Percentiles rank a stretch among this genome's conserved stretches.
Evolutionary conservation across 306 rosid species (phyloP).

Genomic region (Carpinus viminea): DNA sequence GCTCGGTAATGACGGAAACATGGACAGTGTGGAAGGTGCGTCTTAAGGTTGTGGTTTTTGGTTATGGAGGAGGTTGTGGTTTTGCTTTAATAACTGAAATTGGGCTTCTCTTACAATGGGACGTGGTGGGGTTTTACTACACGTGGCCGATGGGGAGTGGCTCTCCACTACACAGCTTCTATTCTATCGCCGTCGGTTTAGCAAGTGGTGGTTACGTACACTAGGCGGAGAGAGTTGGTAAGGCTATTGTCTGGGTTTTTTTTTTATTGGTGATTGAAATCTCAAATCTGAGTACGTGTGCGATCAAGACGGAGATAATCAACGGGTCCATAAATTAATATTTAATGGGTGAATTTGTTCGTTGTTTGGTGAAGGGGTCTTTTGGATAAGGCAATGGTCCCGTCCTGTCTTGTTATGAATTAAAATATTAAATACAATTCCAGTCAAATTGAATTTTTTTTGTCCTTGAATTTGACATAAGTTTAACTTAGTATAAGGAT

Average conservation of each 20-base stretch:
- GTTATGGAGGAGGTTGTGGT: not conserved
- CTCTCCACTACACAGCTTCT: not conserved
- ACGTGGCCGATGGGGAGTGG: slow-evolving; percentile 28
- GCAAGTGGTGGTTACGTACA: slow-evolving; percentile 17
- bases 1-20: slow-evolving; percentile 4
- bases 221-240: slow-evolving; percentile 2
- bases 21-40: not conserved
- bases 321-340: too few species aligned
- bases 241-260: too few species aligned
- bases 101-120: not conserved
- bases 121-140: not conserved
- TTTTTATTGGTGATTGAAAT: not conserved
- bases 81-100: not conserved
- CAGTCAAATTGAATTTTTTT: too few species aligned
- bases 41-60: not conserved
- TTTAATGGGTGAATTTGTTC: not conserved
- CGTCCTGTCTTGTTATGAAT: too few species aligned
- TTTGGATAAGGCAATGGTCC: not conserved
- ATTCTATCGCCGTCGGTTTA: slow-evolving; percentile 23
- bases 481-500: too few species aligned
- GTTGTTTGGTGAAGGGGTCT: not conserved
- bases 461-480: too few species aligned
- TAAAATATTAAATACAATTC: too few species aligned
- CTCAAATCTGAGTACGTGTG: not conserved
- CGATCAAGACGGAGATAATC: too few species aligned